These are phyloP conservation scores for Sonneratia alba DNA, from an alignment of 345 rosid species.

Conservation along the genomic window DNA sequence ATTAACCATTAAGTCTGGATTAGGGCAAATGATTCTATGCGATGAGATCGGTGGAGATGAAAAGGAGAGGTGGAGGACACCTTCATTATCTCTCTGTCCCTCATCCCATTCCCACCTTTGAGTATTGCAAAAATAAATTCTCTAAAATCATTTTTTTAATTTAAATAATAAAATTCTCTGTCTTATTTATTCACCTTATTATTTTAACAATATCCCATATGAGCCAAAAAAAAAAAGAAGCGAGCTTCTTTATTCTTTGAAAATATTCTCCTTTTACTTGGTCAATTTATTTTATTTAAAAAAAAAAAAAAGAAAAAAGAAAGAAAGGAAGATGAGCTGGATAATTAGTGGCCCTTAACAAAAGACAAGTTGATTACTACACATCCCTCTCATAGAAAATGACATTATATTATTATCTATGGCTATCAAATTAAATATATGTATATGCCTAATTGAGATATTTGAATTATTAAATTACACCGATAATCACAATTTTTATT, in stretches of 20 bases:
- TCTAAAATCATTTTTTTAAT: not conserved
- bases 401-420: not conserved
- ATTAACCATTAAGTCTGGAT: constrained; percentile 39
- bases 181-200: too few relatives aligned
- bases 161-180: too few relatives aligned
- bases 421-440: not conserved
- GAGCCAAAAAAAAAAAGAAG: not conserved
- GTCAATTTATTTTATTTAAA: too few relatives aligned
- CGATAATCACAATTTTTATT: not conserved
- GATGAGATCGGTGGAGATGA: constrained; percentile 14
- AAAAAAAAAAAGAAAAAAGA: not conserved
- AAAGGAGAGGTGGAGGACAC: constrained; percentile 4
- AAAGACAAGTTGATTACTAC: not conserved
- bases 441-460: not conserved
- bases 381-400: constrained; percentile 5
- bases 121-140: not conserved
- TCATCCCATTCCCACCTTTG: too few relatives aligned
- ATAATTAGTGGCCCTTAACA: constrained; percentile 19
- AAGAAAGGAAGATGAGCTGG: constrained; percentile 7
- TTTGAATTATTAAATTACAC: not conserved
- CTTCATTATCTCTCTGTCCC: not conserved
- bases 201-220: not conserved
- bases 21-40: constrained; percentile 30
- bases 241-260: not conserved
- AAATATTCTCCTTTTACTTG: not conserved